phyloP scores from a whole-genome alignment of 1,284 basidiomycete species.

The Heterobasidion irregulare region DNA sequence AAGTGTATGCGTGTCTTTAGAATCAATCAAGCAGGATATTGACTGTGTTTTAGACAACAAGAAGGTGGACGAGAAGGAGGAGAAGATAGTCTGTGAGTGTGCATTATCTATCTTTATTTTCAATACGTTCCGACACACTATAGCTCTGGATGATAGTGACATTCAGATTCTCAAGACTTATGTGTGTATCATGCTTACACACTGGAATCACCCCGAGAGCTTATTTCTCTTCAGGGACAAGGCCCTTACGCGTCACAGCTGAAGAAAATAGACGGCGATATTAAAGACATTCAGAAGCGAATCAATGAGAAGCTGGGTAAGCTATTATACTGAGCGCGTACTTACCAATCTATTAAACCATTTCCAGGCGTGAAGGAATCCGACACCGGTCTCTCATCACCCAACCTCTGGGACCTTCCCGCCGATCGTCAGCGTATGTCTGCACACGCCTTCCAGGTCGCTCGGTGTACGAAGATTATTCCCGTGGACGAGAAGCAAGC shows the following conservation, averaged over 20 bases:
- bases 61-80: constrained; percentile 70
- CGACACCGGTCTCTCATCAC: constrained; percentile 94
- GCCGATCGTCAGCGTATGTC: constrained; percentile 87
- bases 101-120: neutral
- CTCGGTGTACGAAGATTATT: constrained; percentile 98
- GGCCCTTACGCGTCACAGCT: constrained; percentile 90
- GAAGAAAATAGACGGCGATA: constrained; percentile 88
- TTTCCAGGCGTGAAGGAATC: constrained; percentile 87
- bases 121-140: constrained; percentile 1
- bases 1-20: constrained; percentile 59
- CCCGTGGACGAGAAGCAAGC: constrained; percentile 67
- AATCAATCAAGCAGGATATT: constrained; percentile 2
- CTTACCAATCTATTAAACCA: neutral
- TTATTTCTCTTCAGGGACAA: constrained; percentile 66
- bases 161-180: constrained; percentile 99
- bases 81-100: constrained; percentile 82
- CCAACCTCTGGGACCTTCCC: constrained; percentile 93
- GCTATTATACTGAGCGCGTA: constrained; percentile 12
- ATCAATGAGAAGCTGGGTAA: constrained; percentile 93
- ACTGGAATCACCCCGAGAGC: constrained; percentile 5
- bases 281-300: constrained; percentile 94
- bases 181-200: constrained; percentile 31
- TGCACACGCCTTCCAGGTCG: constrained; percentile 94
- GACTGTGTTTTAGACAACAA: constrained; percentile 55
- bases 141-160: constrained; percentile 94